phyloP scores from a whole-genome alignment of 352 stramenopile genomes.

The Blastocystis sp. region DNA sequence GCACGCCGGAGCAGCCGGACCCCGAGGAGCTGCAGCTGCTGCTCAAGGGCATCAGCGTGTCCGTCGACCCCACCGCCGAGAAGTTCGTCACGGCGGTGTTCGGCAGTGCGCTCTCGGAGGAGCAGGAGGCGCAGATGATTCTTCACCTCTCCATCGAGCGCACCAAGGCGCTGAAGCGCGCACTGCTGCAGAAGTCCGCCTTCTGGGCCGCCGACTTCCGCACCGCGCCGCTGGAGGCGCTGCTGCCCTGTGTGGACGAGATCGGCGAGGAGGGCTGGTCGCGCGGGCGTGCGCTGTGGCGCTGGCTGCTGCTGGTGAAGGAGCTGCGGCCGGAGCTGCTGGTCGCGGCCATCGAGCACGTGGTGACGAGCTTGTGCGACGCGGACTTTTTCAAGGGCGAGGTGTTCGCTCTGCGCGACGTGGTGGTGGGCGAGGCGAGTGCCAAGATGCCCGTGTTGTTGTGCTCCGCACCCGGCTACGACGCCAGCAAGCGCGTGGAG shows the following conservation, averaged over 20 bases:
- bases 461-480: slow-evolving; percentile 93
- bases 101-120: slow-evolving; percentile 31
- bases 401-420: slow-evolving; percentile 73
- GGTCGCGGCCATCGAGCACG: slow-evolving; percentile 37
- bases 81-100: slow-evolving; percentile 65
- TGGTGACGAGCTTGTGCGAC: slow-evolving; percentile 50
- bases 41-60: slow-evolving; percentile 74
- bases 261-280: slow-evolving; percentile 73
- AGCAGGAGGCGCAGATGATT: slow-evolving; percentile 26
- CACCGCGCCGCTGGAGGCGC: slow-evolving; percentile 68
- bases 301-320: slow-evolving; percentile 65
- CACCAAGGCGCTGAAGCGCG: slow-evolving; percentile 49
- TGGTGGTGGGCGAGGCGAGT: slow-evolving; percentile 86
- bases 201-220: slow-evolving; percentile 81
- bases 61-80: slow-evolving; percentile 73
- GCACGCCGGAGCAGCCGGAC: slow-evolving; percentile 73
- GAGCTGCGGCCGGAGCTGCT: slow-evolving; percentile 68
- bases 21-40: slow-evolving; percentile 81
- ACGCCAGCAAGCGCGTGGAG: slow-evolving; percentile 93
- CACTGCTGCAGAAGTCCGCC: slow-evolving; percentile 22
- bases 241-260: slow-evolving; percentile 75
- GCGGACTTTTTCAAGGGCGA: slow-evolving; percentile 61
- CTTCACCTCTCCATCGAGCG: slow-evolving; percentile 52
- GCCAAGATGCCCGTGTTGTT: slow-evolving; percentile 88
- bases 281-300: slow-evolving; percentile 75